Percentiles rank a stretch among this genome's conserved stretches.
phyloP scores from a whole-genome alignment of 192 early-diverging fungal genomes.

The Linnemannia exigua region DNA sequence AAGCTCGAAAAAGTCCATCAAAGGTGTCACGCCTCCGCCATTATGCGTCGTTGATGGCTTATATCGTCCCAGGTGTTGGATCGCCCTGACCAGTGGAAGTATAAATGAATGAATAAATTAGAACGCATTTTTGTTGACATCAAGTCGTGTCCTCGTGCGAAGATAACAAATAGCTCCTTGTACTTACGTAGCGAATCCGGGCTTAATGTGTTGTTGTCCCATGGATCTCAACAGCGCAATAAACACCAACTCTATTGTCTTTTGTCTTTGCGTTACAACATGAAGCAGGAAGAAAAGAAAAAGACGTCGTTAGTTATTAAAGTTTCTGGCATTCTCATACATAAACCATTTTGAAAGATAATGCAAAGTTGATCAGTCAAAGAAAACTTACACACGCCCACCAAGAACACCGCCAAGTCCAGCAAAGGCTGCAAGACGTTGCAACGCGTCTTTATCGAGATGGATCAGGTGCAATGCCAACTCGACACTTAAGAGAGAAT shows the following conservation, averaged over 20 bases:
- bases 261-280: slow-evolving; percentile 61
- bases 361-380: not conserved
- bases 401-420: slow-evolving; percentile 74
- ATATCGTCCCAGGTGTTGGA: slow-evolving; percentile 59
- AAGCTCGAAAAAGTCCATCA: slow-evolving; percentile 92
- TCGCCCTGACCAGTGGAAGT: slow-evolving; percentile 52
- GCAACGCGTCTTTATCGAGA: slow-evolving; percentile 85
- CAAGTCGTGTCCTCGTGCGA: not conserved
- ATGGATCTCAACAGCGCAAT: slow-evolving; percentile 76
- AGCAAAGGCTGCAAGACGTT: slow-evolving; percentile 72
- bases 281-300: not conserved
- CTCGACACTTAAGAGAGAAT: slow-evolving; percentile 81
- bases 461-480: slow-evolving; percentile 90
- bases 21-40: slow-evolving; percentile 68
- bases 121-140: not conserved
- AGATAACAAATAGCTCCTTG: not conserved
- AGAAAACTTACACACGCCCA: slow-evolving; percentile 65
- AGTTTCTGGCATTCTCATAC: not conserved
- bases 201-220: slow-evolving; percentile 81
- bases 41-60: slow-evolving; percentile 58
- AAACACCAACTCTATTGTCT: slow-evolving; percentile 86
- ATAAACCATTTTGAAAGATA: not conserved
- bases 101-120: not conserved
- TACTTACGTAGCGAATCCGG: slow-evolving; percentile 72
- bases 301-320: not conserved